Evolutionary conservation across 352 stramenopile species (phyloP), one percentile per base, ranked within the genome.

Genomic region (Globisporangium orthogonon): DNA sequence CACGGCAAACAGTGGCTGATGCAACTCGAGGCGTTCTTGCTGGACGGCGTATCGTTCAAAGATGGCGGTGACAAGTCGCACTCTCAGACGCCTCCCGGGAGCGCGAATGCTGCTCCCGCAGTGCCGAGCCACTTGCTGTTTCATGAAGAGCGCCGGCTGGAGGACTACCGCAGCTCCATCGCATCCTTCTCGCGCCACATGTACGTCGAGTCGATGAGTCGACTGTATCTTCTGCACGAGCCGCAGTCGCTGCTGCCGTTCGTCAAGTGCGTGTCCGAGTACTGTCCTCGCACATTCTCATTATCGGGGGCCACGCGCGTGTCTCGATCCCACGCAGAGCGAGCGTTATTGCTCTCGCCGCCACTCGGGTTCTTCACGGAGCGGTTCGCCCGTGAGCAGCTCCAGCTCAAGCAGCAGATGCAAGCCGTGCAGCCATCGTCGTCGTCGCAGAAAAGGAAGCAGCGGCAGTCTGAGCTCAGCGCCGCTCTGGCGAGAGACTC

Each of bases 151-250:
- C 78, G 85, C 37, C 53, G 72, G 30, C 65, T 91, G 18, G 68
- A 66, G 2, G 84, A 94, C 58, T 94, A 87, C 62, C 78, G 78
- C 40, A 63, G 76, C 58, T 79, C 73, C 29, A 70, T 80, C 3
- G 88, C 78, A 47, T 89, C 79, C 2, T 91, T 89, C 51, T 89
- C 81, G 41, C 91, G 91, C 65, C 82, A 94, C 69, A 86, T 94
- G 78, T 95, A 95, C 59, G 70, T 95, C 51, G 85, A 95, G 62
- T 88, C 74, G 3, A 87, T 93, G 75, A 74, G 69, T 35, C 78
- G 85, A 1, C 65, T 95, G 56, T 92, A 91, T 60, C 55, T 89
- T n/a, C 61, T 90, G 33, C 79, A 95, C 30, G 70, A 86, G 45
- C 79, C 85, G 5, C 46, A 43, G 15, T 63, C 66, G 23, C 51